Conservation (phyloP, 495 filamentous ascomycete genomes). For the Platismatia glauca region DNA sequence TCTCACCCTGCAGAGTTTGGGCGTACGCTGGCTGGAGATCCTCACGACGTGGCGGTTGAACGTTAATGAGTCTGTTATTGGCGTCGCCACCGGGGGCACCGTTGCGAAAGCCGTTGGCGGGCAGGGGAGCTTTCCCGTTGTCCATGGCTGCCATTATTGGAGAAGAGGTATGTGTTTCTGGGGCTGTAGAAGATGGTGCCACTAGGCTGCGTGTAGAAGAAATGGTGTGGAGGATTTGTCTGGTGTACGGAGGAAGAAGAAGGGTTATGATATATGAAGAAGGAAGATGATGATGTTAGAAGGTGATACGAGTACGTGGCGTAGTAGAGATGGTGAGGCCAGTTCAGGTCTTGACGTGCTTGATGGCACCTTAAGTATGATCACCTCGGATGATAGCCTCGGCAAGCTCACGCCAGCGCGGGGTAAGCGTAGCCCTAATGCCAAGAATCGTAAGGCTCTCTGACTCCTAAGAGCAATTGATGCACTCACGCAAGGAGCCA, state of each 20-base stretch:
- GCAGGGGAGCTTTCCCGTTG: slow-evolving; percentile 37
- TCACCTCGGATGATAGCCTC: not conserved
- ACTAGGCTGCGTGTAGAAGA: slow-evolving; percentile 19
- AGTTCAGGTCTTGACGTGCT: slow-evolving; percentile 16
- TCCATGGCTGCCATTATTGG: slow-evolving; percentile 21
- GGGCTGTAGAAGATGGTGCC: slow-evolving; percentile 10
- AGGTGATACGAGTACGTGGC: slow-evolving; percentile 12
- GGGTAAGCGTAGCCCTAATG: slow-evolving; percentile 12
- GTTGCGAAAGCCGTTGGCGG: slow-evolving; percentile 17
- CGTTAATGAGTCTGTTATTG: slow-evolving; percentile 49
- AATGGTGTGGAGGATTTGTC: not conserved
- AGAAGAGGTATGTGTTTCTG: not conserved
- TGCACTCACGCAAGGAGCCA: not conserved
- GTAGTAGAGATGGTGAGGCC: not conserved
- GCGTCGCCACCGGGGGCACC: slow-evolving; percentile 14
- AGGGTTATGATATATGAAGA: not conserved
- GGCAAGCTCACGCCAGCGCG: not conserved
- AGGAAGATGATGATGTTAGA: not conserved
- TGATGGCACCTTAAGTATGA: not conserved
- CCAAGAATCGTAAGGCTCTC: slow-evolving; percentile 12
- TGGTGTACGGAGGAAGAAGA: no score
- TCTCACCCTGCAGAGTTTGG: slow-evolving; percentile 56
- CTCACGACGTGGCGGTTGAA: slow-evolving; percentile 70
- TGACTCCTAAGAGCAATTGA: not conserved
- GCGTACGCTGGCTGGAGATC: slow-evolving; percentile 91